phyloP scores from a whole-genome alignment of 768 basidiomycete genomes.

The Hirschioporus abietinus region DNA sequence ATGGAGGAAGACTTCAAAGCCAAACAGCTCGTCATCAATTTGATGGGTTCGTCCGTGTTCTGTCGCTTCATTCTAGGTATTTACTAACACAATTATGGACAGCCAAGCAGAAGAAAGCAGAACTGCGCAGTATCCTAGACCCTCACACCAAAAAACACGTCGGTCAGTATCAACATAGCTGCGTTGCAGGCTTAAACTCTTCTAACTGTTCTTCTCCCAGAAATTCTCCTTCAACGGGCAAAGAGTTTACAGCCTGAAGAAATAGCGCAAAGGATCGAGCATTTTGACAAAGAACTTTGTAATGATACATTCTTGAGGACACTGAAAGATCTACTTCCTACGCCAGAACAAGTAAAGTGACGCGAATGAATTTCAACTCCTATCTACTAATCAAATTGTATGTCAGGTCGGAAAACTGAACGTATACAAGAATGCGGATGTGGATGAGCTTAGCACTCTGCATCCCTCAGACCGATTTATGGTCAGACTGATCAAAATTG shows the following conservation, averaged over 20 bases:
- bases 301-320: slow-evolving; percentile 87
- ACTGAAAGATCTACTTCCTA: slow-evolving; percentile 81
- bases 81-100: slow-evolving; percentile 11
- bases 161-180: slow-evolving; percentile 46
- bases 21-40: slow-evolving; percentile 86
- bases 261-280: slow-evolving; percentile 75
- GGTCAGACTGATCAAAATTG: slow-evolving; percentile 94
- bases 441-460: slow-evolving; percentile 80
- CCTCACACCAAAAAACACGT: slow-evolving; percentile 90
- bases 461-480: slow-evolving; percentile 94
- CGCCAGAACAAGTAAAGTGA: slow-evolving; percentile 73
- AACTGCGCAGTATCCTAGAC: slow-evolving; percentile 87
- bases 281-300: slow-evolving; percentile 84
- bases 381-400: slow-evolving; percentile 2
- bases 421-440: slow-evolving; percentile 80
- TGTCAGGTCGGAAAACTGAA: slow-evolving; percentile 81
- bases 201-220: slow-evolving; percentile 32
- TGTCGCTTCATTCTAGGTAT: neutral
- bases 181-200: slow-evolving; percentile 3
- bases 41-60: slow-evolving; percentile 56
- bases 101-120: slow-evolving; percentile 83
- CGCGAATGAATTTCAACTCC: neutral
- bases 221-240: slow-evolving; percentile 88
- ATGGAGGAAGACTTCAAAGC: slow-evolving; percentile 99
- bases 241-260: slow-evolving; percentile 82